A percentile compares a stretch with the other conserved stretches of the same genome.
Conservation (phyloP, 129 eudicot species). For the Arctium minus region DNA sequence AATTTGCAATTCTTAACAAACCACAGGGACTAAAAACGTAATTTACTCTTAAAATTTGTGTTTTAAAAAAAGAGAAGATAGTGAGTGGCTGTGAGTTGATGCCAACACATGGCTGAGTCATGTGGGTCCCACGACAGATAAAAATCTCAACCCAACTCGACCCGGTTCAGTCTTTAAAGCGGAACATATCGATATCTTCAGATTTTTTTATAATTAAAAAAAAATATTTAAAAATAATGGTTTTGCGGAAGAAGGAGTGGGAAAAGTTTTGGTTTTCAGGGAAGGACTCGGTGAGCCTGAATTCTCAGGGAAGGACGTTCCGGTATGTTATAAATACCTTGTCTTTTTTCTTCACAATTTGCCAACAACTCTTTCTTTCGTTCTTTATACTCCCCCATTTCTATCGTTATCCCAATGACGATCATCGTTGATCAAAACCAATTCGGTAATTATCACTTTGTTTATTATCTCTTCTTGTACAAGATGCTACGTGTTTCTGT, state of each 20-base stretch:
- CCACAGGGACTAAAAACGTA: no score
- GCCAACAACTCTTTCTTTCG: not conserved
- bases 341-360: constrained; percentile 6
- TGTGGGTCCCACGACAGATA: constrained; percentile 4
- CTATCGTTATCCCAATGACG: constrained; percentile 29
- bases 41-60: no score
- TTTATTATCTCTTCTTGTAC: not conserved
- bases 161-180: not conserved
- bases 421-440: constrained; percentile 41
- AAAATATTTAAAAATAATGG: not conserved
- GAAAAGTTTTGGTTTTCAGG: constrained; percentile 39
- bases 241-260: constrained; percentile 29
- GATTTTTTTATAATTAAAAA: not conserved
- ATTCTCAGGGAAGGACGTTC: constrained; percentile 72
- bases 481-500: not conserved
- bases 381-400: not conserved
- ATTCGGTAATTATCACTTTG: constrained; percentile 34
- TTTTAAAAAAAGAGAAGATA: not conserved
- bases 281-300: constrained; percentile 46
- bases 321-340: constrained; percentile 61
- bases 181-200: constrained; percentile 2
- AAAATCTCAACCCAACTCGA: constrained; percentile 9
- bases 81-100: constrained; percentile 18
- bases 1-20: no score
- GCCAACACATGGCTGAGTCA: constrained; percentile 32